These are phyloP conservation scores for Candida dajiaensis DNA, from an alignment of 805 yeast species.

Conservation along the genomic window DNA sequence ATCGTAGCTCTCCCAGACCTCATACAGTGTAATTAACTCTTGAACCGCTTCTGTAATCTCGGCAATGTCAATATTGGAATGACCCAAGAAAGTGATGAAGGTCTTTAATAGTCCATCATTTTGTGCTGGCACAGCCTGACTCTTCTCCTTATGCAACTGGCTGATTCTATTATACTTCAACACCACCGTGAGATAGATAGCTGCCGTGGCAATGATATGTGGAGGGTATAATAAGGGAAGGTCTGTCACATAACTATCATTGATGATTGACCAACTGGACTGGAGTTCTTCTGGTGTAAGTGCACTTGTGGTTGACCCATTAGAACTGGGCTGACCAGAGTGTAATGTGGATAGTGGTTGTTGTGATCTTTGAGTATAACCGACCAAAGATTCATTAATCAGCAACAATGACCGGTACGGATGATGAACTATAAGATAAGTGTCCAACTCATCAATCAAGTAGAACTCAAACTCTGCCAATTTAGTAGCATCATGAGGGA, in stretches of 20 bases:
- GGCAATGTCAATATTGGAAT: constrained; percentile 69
- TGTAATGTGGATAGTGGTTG: neutral
- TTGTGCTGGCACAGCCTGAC: constrained; percentile 6
- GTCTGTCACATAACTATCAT: constrained; percentile 87
- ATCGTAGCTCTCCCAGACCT: constrained; percentile 81
- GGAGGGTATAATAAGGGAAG: constrained; percentile 81
- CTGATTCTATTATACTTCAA: constrained; percentile 33
- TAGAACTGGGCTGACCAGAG: neutral
- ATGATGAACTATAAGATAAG: constrained; percentile 67
- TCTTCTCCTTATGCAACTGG: constrained; percentile 6
- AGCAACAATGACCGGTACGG: constrained; percentile 63
- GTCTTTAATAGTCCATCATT: constrained; percentile 40
- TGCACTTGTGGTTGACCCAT: constrained; percentile 15
- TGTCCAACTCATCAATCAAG: constrained; percentile 78
- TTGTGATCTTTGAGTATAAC: constrained; percentile 15
- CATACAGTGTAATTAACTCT: constrained; percentile 75
- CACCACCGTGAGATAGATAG: constrained; percentile 74
- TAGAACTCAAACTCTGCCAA: constrained; percentile 96
- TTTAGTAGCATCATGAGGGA: constrained; percentile 86
- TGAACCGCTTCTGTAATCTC: constrained; percentile 80
- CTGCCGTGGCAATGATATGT: constrained; percentile 75
- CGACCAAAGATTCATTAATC: constrained; percentile 31
- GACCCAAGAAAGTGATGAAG: constrained; percentile 63
- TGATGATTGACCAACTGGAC: constrained; percentile 82
- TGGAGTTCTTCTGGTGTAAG: constrained; percentile 67